phyloP scores from a whole-genome alignment of 495 filamentous ascomycete genomes.

The Polyplosphaeria fusca region DNA sequence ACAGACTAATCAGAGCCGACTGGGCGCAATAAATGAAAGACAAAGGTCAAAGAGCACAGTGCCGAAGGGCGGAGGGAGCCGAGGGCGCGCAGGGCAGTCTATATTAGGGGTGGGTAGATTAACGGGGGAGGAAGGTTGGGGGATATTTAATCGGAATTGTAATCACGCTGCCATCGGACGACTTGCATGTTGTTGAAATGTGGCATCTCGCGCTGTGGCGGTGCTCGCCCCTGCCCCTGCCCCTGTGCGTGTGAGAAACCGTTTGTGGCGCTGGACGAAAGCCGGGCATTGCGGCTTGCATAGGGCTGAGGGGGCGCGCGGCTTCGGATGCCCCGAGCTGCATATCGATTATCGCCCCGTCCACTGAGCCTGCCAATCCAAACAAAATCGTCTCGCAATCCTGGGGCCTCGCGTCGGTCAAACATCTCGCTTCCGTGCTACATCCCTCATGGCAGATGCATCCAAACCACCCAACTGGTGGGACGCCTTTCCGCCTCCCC shows the following conservation, averaged over 20 bases:
- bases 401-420: no score
- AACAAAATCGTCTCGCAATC: no score
- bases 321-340: no score
- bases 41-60: background rate
- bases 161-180: constrained; percentile 21
- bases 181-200: constrained; percentile 8
- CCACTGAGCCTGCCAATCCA: no score
- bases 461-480: constrained; percentile 12
- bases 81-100: background rate
- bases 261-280: background rate
- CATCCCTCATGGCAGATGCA: constrained; percentile 10
- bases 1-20: constrained; percentile 6
- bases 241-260: background rate
- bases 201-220: constrained; percentile 21
- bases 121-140: background rate
- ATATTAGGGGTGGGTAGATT: constrained; percentile 11
- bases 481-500: constrained; percentile 23
- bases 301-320: constrained; percentile 2
- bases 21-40: constrained; percentile 19
- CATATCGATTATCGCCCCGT: no score
- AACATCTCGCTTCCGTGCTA: no score
- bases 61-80: background rate
- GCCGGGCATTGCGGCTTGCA: background rate
- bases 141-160: constrained; percentile 6
- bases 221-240: no score